Base-by-base conservation (phyloP, 148 eudicot species). In the Amaranthus palmeri region DNA sequence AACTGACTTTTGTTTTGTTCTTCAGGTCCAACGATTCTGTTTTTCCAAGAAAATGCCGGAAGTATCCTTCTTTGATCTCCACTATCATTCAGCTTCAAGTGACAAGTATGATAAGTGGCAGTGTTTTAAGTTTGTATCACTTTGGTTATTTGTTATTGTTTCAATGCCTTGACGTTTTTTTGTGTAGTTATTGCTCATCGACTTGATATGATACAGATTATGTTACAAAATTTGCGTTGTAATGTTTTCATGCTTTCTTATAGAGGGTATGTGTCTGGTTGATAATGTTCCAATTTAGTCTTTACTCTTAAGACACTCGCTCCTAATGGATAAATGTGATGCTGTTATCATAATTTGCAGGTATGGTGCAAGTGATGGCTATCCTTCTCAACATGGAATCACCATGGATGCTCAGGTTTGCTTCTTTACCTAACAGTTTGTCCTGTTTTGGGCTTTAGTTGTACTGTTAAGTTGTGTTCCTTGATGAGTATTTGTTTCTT, bases 1-100 rank as follows among this genome's bases (percentile, higher is more conserved):
- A 70, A 48, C 15, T 78, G 58, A 61, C 69, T 60, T 54, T 3
- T 72, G 65, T 43, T 63, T 14, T 56, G 67, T 45, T 64, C 81
- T 85, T 82, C 97, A 93, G 98, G 98, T 81, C 98, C 98, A 67
- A 93, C 98, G 43, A 85, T 93, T 75, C 88, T 93, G 55, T 93
- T 93, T 74, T 93, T 93, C 79, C 98, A 93, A 79, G 98, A 93
- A 86, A 93, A 93, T 82, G 98, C 98, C 60, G 98, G 98, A 78
- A 93, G 98, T 93, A 93, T 93, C 98, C 98, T 91, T 93, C 63
- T 76, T 9, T 72, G 82, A 36, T 75, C 59, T 54, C 67, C 54
- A 47, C 66, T 50, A 46, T 15, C 62, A 63, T 7, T 51, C 52
- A 17, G 6, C 48, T 54, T 9, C 3, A 10, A 14, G 8, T 10